phyloP scores from a whole-genome alignment of 1,139 yeast species.

The Pichia sp. region DNA sequence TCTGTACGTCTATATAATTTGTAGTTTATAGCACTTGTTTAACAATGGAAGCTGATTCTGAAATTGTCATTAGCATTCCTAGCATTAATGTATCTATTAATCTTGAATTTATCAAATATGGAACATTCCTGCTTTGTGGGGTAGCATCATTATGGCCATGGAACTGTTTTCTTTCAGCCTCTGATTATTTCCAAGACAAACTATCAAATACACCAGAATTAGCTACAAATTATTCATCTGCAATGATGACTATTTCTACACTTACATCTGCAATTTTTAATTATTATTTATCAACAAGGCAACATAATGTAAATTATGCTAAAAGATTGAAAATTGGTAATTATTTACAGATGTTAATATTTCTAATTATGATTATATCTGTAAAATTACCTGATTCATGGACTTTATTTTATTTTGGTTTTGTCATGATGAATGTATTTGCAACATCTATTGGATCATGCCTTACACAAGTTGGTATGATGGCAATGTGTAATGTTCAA shows the following conservation, averaged over 20 bases:
- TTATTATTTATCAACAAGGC: slow-evolving; percentile 61
- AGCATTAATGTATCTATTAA: too few relatives aligned
- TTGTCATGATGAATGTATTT: slow-evolving; percentile 53
- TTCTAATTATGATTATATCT: slow-evolving; percentile 40
- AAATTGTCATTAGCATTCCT: too few relatives aligned
- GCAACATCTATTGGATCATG: slow-evolving; percentile 62
- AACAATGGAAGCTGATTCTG: too few relatives aligned
- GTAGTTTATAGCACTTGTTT: too few relatives aligned
- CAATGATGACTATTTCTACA: slow-evolving; percentile 88
- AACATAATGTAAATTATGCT: slow-evolving; percentile 56
- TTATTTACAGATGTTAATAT: slow-evolving; percentile 45
- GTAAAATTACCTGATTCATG: slow-evolving; percentile 39
- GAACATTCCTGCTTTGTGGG: slow-evolving; percentile 66
- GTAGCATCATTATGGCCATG: slow-evolving; percentile 90
- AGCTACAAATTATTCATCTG: slow-evolving; percentile 62
- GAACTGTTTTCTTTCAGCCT: slow-evolving; percentile 86
- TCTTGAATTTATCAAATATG: slow-evolving; percentile 37
- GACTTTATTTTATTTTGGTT: slow-evolving; percentile 34
- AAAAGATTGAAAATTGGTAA: slow-evolving; percentile 57
- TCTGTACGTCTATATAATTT: too few relatives aligned
- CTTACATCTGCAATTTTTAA: slow-evolving; percentile 58
- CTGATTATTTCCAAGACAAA: slow-evolving; percentile 69
- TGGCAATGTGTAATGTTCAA: slow-evolving; percentile 78
- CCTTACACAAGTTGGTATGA: slow-evolving; percentile 79
- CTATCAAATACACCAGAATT: slow-evolving; percentile 49